A percentile compares a stretch with the other conserved stretches of the same genome.
These are phyloP conservation scores for Gynandropsis gynandra DNA, from an alignment of 345 rosid genomes.

Conservation along the genomic window DNA sequence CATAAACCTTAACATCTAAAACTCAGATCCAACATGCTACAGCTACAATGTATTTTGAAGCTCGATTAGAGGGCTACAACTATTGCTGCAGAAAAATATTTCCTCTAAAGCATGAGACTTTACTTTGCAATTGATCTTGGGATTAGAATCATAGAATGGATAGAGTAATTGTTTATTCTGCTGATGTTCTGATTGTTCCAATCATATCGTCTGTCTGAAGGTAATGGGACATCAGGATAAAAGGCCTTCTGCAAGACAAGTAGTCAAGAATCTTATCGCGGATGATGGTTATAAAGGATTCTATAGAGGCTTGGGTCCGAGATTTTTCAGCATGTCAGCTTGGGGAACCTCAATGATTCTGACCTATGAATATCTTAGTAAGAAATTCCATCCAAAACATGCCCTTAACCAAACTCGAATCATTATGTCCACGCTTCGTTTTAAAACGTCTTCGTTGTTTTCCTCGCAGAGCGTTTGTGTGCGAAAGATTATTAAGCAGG, in stretches of 20 bases:
- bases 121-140: not conserved
- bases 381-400: conserved; percentile 21
- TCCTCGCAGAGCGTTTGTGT: conserved; percentile 68
- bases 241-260: conserved; percentile 59
- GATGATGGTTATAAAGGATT: conserved; percentile 96
- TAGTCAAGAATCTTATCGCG: conserved; percentile 58
- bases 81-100: not conserved
- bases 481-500: conserved; percentile 59
- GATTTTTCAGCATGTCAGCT: conserved; percentile 96
- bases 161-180: too few relatives aligned
- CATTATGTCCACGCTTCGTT: not conserved
- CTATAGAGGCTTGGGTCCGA: conserved; percentile 87
- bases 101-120: too few relatives aligned
- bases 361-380: conserved; percentile 95
- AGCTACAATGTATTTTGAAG: not conserved
- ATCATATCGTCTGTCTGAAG: conserved; percentile 24
- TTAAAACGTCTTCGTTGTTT: not conserved
- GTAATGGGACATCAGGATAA: conserved; percentile 78
- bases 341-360: conserved; percentile 99
- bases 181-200: not conserved
- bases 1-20: too few relatives aligned
- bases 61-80: not conserved
- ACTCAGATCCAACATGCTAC: too few relatives aligned
- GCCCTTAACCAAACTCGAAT: conserved; percentile 6
- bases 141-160: too few relatives aligned